phyloP scores from a whole-genome alignment of 1,284 basidiomycete species.

The Malassezia sp. region DNA sequence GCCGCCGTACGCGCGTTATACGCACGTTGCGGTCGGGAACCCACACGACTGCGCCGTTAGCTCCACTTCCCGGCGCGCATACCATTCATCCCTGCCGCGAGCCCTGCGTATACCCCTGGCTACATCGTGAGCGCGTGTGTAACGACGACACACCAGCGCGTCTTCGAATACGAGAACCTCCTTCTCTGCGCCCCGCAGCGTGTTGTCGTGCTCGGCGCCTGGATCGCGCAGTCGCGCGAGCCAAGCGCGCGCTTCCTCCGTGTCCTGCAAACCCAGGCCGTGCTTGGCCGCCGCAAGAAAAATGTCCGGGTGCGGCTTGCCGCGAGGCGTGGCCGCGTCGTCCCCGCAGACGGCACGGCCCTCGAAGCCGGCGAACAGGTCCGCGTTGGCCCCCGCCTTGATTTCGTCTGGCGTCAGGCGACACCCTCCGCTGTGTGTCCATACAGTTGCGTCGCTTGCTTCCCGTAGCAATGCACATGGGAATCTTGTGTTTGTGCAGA shows the following conservation, averaged over 20 bases:
- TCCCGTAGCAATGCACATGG: constrained; percentile 44
- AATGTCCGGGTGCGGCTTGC: constrained; percentile 45
- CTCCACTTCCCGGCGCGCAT: constrained; percentile 2
- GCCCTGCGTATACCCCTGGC: constrained; percentile 39
- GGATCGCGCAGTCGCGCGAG: constrained; percentile 21
- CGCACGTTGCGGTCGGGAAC: constrained; percentile 37
- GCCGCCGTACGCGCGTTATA: not conserved
- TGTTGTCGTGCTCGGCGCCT: constrained; percentile 28
- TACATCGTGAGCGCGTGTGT: not conserved
- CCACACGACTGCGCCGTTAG: constrained; percentile 32
- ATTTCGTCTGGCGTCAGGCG: constrained; percentile 22
- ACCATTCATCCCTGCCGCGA: constrained; percentile 43
- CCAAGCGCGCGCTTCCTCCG: constrained; percentile 17
- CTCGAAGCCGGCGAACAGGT: constrained; percentile 35
- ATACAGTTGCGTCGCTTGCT: constrained; percentile 38
- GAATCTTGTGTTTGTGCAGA: constrained; percentile 35
- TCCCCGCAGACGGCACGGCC: constrained; percentile 41
- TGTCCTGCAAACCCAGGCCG: constrained; percentile 25
- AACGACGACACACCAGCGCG: constrained; percentile 20
- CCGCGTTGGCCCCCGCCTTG: constrained; percentile 31
- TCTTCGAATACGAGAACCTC: constrained; percentile 47
- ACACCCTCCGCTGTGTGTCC: constrained; percentile 6
- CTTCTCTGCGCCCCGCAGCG: constrained; percentile 26
- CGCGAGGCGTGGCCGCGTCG: constrained; percentile 30
- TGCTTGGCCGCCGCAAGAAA: constrained; percentile 42